phyloP scores from a whole-genome alignment of 2,329 filamentous ascomycete species.

The Trichoderma pleuroti region DNA sequence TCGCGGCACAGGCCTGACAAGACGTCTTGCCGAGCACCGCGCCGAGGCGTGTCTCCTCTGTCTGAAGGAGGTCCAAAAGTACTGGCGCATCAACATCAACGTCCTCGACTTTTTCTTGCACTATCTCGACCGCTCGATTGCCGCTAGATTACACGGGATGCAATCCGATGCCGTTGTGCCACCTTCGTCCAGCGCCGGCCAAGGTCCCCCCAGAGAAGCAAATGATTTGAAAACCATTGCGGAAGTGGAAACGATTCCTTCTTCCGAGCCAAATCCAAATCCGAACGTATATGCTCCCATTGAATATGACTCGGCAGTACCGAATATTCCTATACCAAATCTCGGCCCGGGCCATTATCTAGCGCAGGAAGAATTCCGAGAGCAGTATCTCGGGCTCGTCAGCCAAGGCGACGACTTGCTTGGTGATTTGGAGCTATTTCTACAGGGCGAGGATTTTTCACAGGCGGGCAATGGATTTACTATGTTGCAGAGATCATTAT shows the following conservation, averaged over 20 bases:
- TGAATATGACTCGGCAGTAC: neutral
- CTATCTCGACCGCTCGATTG: constrained; percentile 38
- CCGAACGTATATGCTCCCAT: neutral
- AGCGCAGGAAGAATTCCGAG: constrained; percentile 29
- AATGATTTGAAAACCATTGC: neutral
- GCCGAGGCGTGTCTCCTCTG: constrained; percentile 38
- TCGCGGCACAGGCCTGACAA: constrained; percentile 31
- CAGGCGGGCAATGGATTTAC: constrained; percentile 20
- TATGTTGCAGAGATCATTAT: neutral
- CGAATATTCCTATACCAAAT: neutral
- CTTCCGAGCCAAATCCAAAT: neutral
- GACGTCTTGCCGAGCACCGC: constrained; percentile 36
- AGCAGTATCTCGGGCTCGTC: constrained; percentile 36
- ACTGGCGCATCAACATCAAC: constrained; percentile 40
- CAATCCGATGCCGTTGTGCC: neutral
- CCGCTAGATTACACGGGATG: constrained; percentile 31
- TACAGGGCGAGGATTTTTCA: constrained; percentile 32
- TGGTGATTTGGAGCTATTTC: constrained; percentile 33
- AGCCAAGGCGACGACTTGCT: constrained; percentile 37
- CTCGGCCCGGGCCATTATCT: constrained; percentile 5
- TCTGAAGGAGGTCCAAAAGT: constrained; percentile 38
- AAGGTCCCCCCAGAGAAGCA: constrained; percentile 10
- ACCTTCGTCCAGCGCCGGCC: neutral
- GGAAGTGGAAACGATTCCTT: neutral
- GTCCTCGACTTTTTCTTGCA: constrained; percentile 37